phyloP scores from a whole-genome alignment of 805 yeast genomes.

The Candida maltosa region DNA sequence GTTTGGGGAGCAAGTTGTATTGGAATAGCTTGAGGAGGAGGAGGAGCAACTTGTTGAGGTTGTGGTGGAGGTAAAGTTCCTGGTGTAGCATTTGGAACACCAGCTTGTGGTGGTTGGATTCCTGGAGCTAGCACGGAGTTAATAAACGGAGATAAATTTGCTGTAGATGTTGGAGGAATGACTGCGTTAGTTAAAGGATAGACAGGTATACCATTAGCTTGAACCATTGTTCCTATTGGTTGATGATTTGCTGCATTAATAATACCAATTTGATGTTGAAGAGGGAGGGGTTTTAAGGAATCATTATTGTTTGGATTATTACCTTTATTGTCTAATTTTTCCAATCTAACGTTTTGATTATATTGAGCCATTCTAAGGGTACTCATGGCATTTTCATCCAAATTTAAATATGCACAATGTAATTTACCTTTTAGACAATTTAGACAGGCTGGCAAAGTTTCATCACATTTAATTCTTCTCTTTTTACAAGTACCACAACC shows the following conservation, averaged over 20 bases:
- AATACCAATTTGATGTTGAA: not conserved
- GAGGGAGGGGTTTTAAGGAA: not conserved
- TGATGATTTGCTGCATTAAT: not conserved
- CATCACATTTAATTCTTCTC: constrained; percentile 51
- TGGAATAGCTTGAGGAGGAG: constrained; percentile 1
- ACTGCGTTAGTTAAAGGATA: too few relatives aligned
- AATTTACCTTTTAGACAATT: constrained; percentile 46
- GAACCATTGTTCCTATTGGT: too few relatives aligned
- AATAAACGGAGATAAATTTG: too few relatives aligned
- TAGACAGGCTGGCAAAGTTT: constrained; percentile 45
- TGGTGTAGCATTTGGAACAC: not conserved
- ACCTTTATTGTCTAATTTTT: constrained; percentile 15
- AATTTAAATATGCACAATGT: constrained; percentile 42
- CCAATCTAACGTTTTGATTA: constrained; percentile 32
- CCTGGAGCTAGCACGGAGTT: too few relatives aligned
- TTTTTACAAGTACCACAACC: constrained; percentile 69
- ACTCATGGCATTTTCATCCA: constrained; percentile 48
- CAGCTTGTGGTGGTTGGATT: too few relatives aligned
- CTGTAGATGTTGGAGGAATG: too few relatives aligned
- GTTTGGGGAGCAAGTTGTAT: too few relatives aligned
- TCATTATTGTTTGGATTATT: too few relatives aligned
- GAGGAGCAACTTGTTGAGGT: constrained; percentile 1
- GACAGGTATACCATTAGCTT: too few relatives aligned
- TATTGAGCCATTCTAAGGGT: constrained; percentile 50
- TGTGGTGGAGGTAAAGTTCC: not conserved